These are phyloP conservation scores for Fomitopsis schrenkii DNA, from an alignment of 1,284 basidiomycete species.

Conservation along the genomic window DNA sequence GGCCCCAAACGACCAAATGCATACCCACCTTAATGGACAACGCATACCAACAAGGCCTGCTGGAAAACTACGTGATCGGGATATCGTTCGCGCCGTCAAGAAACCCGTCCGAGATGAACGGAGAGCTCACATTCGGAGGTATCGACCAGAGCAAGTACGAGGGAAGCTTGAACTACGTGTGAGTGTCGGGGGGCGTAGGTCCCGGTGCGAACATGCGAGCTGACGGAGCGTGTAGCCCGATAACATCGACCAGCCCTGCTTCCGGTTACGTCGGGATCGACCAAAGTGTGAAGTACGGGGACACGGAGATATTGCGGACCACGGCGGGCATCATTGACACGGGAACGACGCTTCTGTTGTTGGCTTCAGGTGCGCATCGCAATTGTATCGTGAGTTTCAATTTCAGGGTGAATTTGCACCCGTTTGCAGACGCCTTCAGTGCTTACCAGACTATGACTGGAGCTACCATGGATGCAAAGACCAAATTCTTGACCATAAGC, in stretches of 20 bases:
- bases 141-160: constrained; percentile 43
- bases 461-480: constrained; percentile 32
- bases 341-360: constrained; percentile 30
- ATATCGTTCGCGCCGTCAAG: constrained; percentile 45
- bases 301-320: constrained; percentile 18
- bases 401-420: neutral
- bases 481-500: constrained; percentile 38
- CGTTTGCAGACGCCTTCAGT: constrained; percentile 41
- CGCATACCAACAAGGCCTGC: constrained; percentile 29
- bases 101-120: constrained; percentile 17
- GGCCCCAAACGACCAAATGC: constrained; percentile 29
- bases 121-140: constrained; percentile 40
- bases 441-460: constrained; percentile 47
- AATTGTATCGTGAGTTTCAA: neutral
- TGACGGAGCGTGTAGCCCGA: constrained; percentile 32
- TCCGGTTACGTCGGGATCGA: constrained; percentile 24
- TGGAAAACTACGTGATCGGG: constrained; percentile 32
- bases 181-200: constrained; percentile 12
- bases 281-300: constrained; percentile 20
- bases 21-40: constrained; percentile 40
- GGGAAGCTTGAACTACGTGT: constrained; percentile 43
- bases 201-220: constrained; percentile 23
- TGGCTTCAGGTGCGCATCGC: constrained; percentile 28
- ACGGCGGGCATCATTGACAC: constrained; percentile 27
- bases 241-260: constrained; percentile 32